Base-by-base conservation (phyloP, 2,329 filamentous ascomycete species). In the Gaeumannomyces sp. region DNA sequence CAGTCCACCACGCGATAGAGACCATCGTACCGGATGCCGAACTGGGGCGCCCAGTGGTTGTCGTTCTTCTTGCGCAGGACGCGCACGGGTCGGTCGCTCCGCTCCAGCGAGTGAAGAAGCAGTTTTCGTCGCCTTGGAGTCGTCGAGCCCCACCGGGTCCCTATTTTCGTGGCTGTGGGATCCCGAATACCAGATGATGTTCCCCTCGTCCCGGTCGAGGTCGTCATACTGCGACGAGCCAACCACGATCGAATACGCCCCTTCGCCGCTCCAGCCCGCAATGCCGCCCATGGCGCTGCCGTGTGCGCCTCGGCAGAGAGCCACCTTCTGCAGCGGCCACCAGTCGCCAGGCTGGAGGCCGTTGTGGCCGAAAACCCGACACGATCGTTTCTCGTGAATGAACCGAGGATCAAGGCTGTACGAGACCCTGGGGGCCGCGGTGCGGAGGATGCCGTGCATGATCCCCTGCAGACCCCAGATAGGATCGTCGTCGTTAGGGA, bases 191-290 rank as follows among this genome's bases (percentile, higher is more conserved):
- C 38, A 68, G 19, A 75, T 64, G 0, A 25, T 27, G 1, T 73
- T 63, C 22, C 73, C 73, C 1, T 38, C 35, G 63, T 73, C 71
- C n/a, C 61, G 22, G 67, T 73, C 70, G 8, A 72, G 64, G 13
- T 65, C 67, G 11, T 65, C 27, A 65, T 76, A 76, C 1, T 25
- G 13, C 5, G 66, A 66, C 1, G 68, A 63, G 33, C 27, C 45
- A 10, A 88, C 73, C 0, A 89, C 79, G 50, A 88, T 79, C 0
- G 82, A 85, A 61, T 77, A 83, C 0, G 84, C 82, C 0, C 85
- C 85, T 1, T 73, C 60, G 0, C 70, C 70, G 1, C 67, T 70
- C 7, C 74, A 74, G 3, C 85, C 84, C 27, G 72, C 78, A 50
- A 89, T 88, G 3, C 83, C 83, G 2, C 74, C 79, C 69, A 81